phyloP scores from a whole-genome alignment of 345 rosid genomes.

The Aquilaria yunnanensis region DNA sequence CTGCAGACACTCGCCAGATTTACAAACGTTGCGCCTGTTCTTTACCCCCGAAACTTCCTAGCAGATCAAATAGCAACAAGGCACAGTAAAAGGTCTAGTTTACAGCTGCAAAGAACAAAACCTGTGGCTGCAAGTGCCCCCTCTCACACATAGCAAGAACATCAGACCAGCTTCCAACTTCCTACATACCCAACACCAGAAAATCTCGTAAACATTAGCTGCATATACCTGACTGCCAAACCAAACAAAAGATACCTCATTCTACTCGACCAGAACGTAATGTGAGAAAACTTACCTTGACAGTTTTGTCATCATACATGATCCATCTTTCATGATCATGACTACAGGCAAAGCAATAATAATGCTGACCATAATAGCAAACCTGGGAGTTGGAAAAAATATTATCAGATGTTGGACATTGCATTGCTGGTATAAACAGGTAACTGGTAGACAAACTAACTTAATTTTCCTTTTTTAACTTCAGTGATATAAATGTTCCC shows the following conservation, averaged over 20 bases:
- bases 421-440: too few species aligned
- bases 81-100: conserved; percentile 26
- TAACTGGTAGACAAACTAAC: too few species aligned
- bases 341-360: conserved; percentile 93
- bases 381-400: conserved; percentile 45
- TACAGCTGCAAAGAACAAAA: conserved; percentile 80
- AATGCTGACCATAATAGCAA: conserved; percentile 98
- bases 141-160: conserved; percentile 71
- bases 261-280: not conserved
- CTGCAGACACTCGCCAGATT: conserved; percentile 15
- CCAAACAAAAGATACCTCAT: too few species aligned
- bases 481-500: not conserved
- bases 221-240: not conserved
- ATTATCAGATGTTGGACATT: not conserved
- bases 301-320: conserved; percentile 95
- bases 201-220: conserved; percentile 8
- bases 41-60: conserved; percentile 10
- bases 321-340: conserved; percentile 68
- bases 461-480: not conserved
- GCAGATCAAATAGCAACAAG: conserved; percentile 19
- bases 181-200: conserved; percentile 35
- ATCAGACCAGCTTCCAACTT: conserved; percentile 81
- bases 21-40: conserved; percentile 10
- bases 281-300: conserved; percentile 53
- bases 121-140: conserved; percentile 98